Evolutionary conservation across 495 filamentous ascomycete species (phyloP).

Genomic region (Penicillium dipodomyicola): DNA sequence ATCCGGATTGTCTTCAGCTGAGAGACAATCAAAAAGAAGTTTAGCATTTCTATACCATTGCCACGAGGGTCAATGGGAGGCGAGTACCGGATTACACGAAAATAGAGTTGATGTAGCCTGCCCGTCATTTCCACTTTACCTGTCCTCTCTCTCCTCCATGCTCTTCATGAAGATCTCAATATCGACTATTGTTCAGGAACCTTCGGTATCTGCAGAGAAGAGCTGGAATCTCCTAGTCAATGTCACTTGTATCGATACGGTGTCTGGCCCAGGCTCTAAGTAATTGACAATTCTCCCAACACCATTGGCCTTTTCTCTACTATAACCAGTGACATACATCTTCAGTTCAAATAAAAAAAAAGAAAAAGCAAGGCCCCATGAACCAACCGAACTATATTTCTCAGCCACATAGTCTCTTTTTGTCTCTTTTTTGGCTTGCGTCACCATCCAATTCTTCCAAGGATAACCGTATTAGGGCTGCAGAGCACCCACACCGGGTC

Average conservation of each 20-base stretch:
- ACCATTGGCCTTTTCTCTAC: not conserved
- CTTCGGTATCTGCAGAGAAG: constrained; percentile 17
- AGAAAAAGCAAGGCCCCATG: not conserved
- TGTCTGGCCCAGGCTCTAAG: constrained; percentile 1
- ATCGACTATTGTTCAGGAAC: constrained; percentile 5
- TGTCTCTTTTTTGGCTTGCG: constrained; percentile 2
- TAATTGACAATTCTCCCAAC: not conserved
- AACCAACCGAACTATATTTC: not conserved
- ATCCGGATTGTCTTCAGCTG: not conserved
- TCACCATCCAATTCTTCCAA: constrained; percentile 8
- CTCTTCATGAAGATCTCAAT: constrained; percentile 2
- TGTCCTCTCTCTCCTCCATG: constrained; percentile 6
- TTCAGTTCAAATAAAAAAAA: not conserved
- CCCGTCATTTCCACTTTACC: constrained; percentile 17
- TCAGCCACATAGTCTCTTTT: not conserved
- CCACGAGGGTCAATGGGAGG: constrained; percentile 17
- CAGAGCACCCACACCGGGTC: not conserved
- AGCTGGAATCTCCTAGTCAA: not conserved
- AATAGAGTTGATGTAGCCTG: constrained; percentile 31
- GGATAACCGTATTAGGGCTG: constrained; percentile 11
- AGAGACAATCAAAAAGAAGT: not conserved
- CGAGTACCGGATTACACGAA: constrained; percentile 19
- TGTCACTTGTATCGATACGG: constrained; percentile 4
- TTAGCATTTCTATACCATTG: constrained; percentile 1
- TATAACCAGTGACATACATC: not conserved